Conservation (phyloP, 768 basidiomycete species). For the Boletus coccyginus region DNA sequence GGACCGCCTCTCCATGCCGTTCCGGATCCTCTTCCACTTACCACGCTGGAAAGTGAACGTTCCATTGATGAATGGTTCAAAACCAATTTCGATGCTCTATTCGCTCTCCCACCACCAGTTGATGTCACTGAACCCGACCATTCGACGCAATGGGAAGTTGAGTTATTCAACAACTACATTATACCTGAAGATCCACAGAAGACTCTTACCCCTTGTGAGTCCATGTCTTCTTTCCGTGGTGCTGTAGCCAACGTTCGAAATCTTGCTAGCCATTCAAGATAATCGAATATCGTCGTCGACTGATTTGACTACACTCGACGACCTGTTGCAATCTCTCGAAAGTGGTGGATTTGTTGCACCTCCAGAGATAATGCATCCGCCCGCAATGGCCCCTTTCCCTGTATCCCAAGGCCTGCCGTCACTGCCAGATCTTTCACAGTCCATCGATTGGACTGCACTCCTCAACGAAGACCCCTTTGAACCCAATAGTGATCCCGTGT, state of each 20-base stretch:
- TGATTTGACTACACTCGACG: not conserved
- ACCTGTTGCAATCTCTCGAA: constrained; percentile 6
- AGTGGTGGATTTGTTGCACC: not conserved
- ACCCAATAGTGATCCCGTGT: not conserved
- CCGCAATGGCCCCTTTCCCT: not conserved
- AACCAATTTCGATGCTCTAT: constrained; percentile 17
- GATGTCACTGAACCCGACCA: constrained; percentile 23
- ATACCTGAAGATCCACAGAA: constrained; percentile 7
- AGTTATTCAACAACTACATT: constrained; percentile 29
- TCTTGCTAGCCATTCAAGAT: not conserved
- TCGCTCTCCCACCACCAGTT: constrained; percentile 24
- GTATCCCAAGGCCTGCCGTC: not conserved
- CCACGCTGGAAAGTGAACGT: constrained; percentile 11
- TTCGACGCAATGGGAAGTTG: constrained; percentile 30
- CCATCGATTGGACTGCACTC: constrained; percentile 14
- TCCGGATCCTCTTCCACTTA: constrained; percentile 30
- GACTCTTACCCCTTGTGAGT: not conserved
- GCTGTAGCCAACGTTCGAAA: not conserved
- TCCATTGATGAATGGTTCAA: constrained; percentile 38
- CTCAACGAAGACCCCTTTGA: not conserved
- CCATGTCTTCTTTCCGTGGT: not conserved
- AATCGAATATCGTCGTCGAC: not conserved
- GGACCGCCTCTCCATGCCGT: constrained; percentile 23
- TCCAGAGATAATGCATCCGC: not conserved
- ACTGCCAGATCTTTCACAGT: not conserved